These are phyloP conservation scores for Lojkania enalia DNA, from an alignment of 2,329 filamentous ascomycete species.

Conservation along the genomic window DNA sequence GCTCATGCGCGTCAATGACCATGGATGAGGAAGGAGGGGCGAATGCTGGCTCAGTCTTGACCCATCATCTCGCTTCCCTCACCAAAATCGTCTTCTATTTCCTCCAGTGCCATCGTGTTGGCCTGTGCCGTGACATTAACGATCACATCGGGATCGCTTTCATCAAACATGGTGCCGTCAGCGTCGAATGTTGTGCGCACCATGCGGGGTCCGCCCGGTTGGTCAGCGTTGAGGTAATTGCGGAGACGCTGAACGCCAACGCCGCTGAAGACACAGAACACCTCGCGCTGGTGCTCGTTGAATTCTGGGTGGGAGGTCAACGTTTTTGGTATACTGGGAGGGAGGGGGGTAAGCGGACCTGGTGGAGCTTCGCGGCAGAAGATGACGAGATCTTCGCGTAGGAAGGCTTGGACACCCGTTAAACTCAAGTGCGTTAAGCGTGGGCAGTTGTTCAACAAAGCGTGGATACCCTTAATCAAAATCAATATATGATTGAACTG, in stretches of 20 bases:
- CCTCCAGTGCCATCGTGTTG: conserved; percentile 42
- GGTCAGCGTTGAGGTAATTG: conserved; percentile 68
- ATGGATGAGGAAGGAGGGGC: no score
- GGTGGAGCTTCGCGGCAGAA: conserved; percentile 86
- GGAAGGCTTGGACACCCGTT: conserved; percentile 89
- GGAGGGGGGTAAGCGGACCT: conserved; percentile 51
- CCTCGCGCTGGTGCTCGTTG: conserved; percentile 89
- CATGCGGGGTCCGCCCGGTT: conserved; percentile 17
- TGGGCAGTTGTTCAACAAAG: conserved; percentile 85
- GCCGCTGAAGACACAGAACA: conserved; percentile 97
- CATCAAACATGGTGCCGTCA: conserved; percentile 29
- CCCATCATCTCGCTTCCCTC: conserved; percentile 52
- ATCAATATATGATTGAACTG: conserved; percentile 36
- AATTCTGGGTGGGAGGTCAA: conserved; percentile 65
- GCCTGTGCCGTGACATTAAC: conserved; percentile 42
- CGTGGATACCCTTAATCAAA: conserved; percentile 74
- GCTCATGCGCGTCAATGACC: no score
- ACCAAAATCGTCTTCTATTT: conserved; percentile 48
- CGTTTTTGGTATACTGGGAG: neutral
- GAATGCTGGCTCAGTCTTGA: no score
- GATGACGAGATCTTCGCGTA: conserved; percentile 77
- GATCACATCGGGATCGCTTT: conserved; percentile 36
- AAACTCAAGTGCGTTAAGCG: conserved; percentile 91
- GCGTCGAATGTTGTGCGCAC: conserved; percentile 33
- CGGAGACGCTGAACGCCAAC: conserved; percentile 77